Base-by-base conservation (phyloP, 139 green algal genomes). In the Cymbomonas tetramitiformis region DNA sequence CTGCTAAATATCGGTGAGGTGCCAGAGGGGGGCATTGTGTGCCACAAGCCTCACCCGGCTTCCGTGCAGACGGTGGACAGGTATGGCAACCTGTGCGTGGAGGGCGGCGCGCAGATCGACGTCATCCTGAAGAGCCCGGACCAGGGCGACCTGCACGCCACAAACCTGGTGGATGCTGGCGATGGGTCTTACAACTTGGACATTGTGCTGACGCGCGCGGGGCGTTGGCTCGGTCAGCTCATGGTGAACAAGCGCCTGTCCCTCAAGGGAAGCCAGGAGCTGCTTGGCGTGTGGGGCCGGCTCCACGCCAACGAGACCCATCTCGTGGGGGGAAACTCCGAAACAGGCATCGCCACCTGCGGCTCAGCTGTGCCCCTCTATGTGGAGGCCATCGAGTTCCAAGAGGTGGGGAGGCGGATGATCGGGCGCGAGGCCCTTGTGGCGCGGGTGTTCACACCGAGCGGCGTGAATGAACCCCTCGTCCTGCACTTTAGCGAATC, bases 51-150 rank as follows among this genome's bases (percentile, higher is more conserved):
- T n/a, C n/a, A n/a, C n/a, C n/a, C n/a, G n/a, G n/a, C n/a, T n/a
- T n/a, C n/a, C n/a, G 52, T 60, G 1, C 52, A 60, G 40, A 60
- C 52, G 18, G 52, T 51, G 26, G 52, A 60, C 34, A 60, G 49
- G 52, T 60, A 41, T 49, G 52, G 52, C 1, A 60, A 60, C 7
- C n/a, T 38, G 31, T 60, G 52, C 3, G 38, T 51, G 25, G 52
- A 21, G 2, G 52, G 52, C 33, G 52, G 52, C 34, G 52, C 48
- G 2, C 52, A 41, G 5, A 38, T 60, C 24, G 30, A 60, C 26
- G 9, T 60, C 25, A 26, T 2, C 32, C 39, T 60, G 12, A 1
- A 9, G 1, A 26, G 12, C 28, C 36, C 52, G 32, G 8, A 2
- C 19, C 38, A 38, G 4, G 10, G 21, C 25, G 30, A 36, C 10